These are phyloP conservation scores for Colletotrichum tropicicola DNA, from an alignment of 2,329 filamentous ascomycete species.

Conservation along the genomic window DNA sequence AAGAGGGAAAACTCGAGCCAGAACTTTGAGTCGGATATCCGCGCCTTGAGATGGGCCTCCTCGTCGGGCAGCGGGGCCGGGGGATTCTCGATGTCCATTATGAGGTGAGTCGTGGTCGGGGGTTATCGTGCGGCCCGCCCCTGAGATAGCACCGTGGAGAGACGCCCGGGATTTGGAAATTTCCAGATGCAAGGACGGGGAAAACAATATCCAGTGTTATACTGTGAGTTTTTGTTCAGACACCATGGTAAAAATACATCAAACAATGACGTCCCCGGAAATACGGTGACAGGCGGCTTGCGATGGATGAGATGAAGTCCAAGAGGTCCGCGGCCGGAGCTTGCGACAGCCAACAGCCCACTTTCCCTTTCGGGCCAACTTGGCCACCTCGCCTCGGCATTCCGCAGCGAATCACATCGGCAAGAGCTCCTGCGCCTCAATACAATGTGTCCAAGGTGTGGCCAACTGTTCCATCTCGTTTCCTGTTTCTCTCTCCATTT, in stretches of 20 bases:
- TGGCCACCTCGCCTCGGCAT: conserved; percentile 17
- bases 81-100: not conserved
- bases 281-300: not conserved
- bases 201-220: not conserved
- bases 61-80: conserved; percentile 4
- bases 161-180: too few relatives aligned
- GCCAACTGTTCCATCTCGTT: not conserved
- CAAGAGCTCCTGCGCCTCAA: not conserved
- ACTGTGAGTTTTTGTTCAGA: not conserved
- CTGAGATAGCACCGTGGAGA: not conserved
- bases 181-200: not conserved
- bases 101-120: too few relatives aligned
- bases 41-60: conserved; percentile 10
- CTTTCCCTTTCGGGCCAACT: conserved; percentile 19
- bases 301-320: conserved; percentile 18
- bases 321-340: conserved; percentile 9
- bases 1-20: conserved; percentile 57
- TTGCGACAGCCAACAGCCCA: conserved; percentile 5
- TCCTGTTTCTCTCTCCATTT: too few relatives aligned
- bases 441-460: not conserved
- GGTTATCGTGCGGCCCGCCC: not conserved
- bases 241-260: not conserved
- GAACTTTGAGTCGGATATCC: conserved; percentile 41
- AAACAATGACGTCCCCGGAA: not conserved
- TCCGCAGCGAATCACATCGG: not conserved